These are phyloP conservation scores for Cryptococcus amylolentus DNA, from an alignment of 1,284 basidiomycete genomes.

Conservation along the genomic window DNA sequence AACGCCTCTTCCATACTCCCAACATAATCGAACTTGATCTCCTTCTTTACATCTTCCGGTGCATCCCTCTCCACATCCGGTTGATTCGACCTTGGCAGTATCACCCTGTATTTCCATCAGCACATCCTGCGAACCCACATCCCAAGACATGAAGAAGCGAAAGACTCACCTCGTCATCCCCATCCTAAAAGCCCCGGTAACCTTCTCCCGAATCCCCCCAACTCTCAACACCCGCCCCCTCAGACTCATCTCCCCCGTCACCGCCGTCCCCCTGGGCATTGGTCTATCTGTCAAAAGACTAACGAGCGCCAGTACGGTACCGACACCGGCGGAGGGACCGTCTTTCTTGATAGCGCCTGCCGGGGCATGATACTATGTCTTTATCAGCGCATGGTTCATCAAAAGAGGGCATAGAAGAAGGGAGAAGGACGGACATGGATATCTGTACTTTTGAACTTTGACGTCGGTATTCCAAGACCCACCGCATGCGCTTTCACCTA, in stretches of 20 bases:
- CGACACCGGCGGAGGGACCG: slow-evolving; percentile 90
- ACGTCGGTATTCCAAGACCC: slow-evolving; percentile 71
- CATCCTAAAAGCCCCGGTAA: slow-evolving; percentile 84
- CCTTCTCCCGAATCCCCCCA: slow-evolving; percentile 90
- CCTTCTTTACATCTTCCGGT: slow-evolving; percentile 80
- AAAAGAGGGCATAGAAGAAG: background rate
- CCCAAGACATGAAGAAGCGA: slow-evolving; percentile 1
- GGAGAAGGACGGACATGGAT: slow-evolving; percentile 58
- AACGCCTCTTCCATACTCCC: slow-evolving; percentile 33
- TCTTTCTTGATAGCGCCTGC: slow-evolving; percentile 95
- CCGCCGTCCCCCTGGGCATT: slow-evolving; percentile 77
- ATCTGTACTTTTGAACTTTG: slow-evolving; percentile 55
- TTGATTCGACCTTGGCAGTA: slow-evolving; percentile 76
- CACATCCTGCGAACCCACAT: background rate
- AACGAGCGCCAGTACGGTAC: slow-evolving; percentile 82
- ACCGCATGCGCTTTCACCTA: slow-evolving; percentile 75
- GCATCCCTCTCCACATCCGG: slow-evolving; percentile 91
- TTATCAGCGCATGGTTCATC: background rate
- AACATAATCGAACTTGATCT: slow-evolving; percentile 71
- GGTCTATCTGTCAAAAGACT: slow-evolving; percentile 76
- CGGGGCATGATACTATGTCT: slow-evolving; percentile 81
- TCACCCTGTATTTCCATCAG: slow-evolving; percentile 44
- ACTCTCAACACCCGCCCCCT: slow-evolving; percentile 77
- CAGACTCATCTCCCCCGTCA: slow-evolving; percentile 91
- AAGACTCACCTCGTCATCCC: slow-evolving; percentile 67